Evolutionary conservation across 1,139 yeast species (phyloP), one percentile per base, ranked within the genome.

Genomic region (Yamadazyma aaseri): DNA sequence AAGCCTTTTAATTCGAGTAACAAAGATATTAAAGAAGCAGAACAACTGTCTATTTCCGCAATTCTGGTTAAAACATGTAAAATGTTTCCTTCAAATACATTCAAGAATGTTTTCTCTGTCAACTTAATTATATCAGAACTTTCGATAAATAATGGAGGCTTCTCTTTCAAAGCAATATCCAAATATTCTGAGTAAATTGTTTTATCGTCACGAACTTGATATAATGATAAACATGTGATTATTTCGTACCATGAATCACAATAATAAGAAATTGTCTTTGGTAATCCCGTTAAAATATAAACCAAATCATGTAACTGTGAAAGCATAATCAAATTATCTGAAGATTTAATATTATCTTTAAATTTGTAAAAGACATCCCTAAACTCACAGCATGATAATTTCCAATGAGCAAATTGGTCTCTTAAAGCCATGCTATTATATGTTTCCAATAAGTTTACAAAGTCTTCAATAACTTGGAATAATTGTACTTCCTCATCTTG

Each of bases 191-290:
- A 27, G 39, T 58, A 68, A 3, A 68, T 51, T 2, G 45, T 38
- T 6, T 49, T 58, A 38, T 64, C 69, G 35, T 69, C 73, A 35
- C 74, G 56, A 26, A 86, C 77, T 50, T 79, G 81, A 53, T 68
- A 87, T 34, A 79, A 63, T 17, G 79, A 63, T 27, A 82, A 69
- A 1, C 86, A 82, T 30, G 77, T 66, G 30, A 78, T 68, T 13
- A 81, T 69, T 50, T 86, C 95, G 53, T 79, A 84, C 96, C 96
- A 86, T 1, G 74, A 60, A 5, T 63, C 60, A 22, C 82, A 68
- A 36, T 58, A 63, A 11, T 59, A 60, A 2, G 75, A 52, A 17
- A 81, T 79, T 0, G 78, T 61, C 28, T 67, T 65, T 9, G 74
- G 70, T 33, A 74, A 68, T 1, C 90, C 90, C 2, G 79, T 66